Base-by-base conservation (phyloP, 345 rosid species). In the Draba incana region DNA sequence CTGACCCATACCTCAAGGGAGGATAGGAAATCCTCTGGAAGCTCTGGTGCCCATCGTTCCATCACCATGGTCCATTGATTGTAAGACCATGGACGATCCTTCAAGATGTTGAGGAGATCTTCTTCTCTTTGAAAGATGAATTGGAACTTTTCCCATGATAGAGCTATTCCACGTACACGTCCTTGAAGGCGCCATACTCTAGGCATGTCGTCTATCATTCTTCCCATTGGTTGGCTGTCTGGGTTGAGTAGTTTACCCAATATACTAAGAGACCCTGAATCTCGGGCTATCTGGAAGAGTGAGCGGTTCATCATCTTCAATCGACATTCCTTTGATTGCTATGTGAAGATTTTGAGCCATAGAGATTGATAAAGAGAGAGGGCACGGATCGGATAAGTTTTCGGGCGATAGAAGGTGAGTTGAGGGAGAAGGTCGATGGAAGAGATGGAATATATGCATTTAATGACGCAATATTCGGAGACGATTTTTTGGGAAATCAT, bases 151-250 rank as follows among this genome's bases (percentile, higher is more conserved):
- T 53, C 57, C 0, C 3, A 0, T 0, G 57, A 53, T 0, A 53
- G 20, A 0, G 23, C 23, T 0, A n/a, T 53, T 0, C 15, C 39
- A 0, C 43, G 1, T 0, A 55, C 60, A 1, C 60, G 0, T 0
- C 8, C 13, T 3, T 33, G 0, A 2, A 33, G 3, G 0, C 43
- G 1, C 60, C 60, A 33, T 0, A 35, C 25, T 1, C 25, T 3
- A 0, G 43, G 25, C 60, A 55, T 55, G 1, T 5, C 23, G 0
- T 33, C 42, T 0, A 55, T 55, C 27, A 15, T 9, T 12, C 10
- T 55, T 0, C 5, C 24, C 43, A 55, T 55, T 1, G 13, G 8
- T 55, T 55, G 60, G 4, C 43, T 33, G 3, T 55, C 60, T 0
- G 43, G 60, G 0, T 55, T 55, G 0, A 55, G 3, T 0, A 55